Evolutionary conservation across 441 rosid genomes (phyloP), one percentile per base, ranked within the genome.

Genomic region (Gossypium armourianum): DNA sequence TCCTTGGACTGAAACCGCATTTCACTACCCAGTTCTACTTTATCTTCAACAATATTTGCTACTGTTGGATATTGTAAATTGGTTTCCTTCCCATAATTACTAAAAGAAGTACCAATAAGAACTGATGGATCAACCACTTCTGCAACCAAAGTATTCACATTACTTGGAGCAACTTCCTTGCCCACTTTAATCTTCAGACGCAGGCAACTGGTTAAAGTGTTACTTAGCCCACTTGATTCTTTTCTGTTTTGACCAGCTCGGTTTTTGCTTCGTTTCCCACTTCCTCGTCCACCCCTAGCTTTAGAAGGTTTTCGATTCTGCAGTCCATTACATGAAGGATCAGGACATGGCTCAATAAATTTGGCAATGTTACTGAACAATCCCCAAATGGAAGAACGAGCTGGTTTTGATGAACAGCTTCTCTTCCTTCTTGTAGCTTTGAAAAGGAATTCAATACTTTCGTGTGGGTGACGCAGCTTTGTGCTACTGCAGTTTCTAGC

Each of bases 161-260:
- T 83, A 71, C 68, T 79, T 67, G 75, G 81, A 78, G 77, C 63
- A 77, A 79, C 76, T 74, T 76, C 84, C 20, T 89, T 89, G 74
- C 97, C 94, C 79, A 90, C 72, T 81, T 85, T 94, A 74, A 94
- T 87, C 86, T 84, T 92, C 80, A 94, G 77, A 40, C 94, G 91
- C 49, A 92, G 85, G 74, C 89, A 72, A 69, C 77, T 75, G 47
- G 78, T 82, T 74, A 83, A 77, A 80, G 81, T 68, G 80, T 59
- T 75, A 66, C 45, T 8, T 57, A 80, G 82, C 72, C 73, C 79
- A 60, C 75, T 75, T 47, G 87, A 81, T 29, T 68, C 78, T 57
- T 74, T 80, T 24, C 78, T 75, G 69, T 74, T 73, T 45, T 82
- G 77, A 54, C 78, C 72, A 23, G 65, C 65, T 68, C 7, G 72